Base-by-base conservation (phyloP, 2,329 filamentous ascomycete species). In the Plenodomus lindquistii region DNA sequence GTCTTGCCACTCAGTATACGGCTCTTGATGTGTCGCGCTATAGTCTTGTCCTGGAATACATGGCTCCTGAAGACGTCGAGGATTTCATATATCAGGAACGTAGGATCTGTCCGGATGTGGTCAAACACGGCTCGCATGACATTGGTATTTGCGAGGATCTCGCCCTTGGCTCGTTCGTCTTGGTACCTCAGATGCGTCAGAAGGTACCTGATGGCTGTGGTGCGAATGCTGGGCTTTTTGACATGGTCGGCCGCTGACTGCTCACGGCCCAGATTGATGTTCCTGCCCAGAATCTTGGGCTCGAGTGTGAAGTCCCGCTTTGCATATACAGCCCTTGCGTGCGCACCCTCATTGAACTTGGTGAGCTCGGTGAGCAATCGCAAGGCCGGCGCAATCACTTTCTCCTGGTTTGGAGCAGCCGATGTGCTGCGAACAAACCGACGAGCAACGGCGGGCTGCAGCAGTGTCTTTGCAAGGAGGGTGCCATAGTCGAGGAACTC, bases 341-440 rank as follows among this genome's bases (percentile, higher is more conserved):
- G 80, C 36, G 85, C 83, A 13, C 94, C 95, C 15, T 91, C 91
- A 71, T 97, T 92, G 55, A 96, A 88, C 45, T 81, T 85, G 15
- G 90, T 84, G n/a, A 92, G 81, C 73, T 99, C 93, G 42, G 87
- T 89, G 50, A 99, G 80, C 42, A 99, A 76, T 47, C 93, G 85
- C 49, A 99, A 76, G 19, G 89, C 92, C 1, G 94, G 93, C 2
- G 91, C 94, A 52, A 97, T 92, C 49, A 97, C 78, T 71, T 89
- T 91, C 34, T 91, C 91, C 66, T 95, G 96, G 40, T 85, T 81
- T 71, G 91, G 92, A 19, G 89, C 86, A 0, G 89, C 85, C 3
- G 89, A 87, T 16, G 97, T 75, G 50, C 90, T 91, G 50, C 86
- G 85, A 24, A 89, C 85, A 19, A 97, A 75, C 2, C 96, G 81